These are phyloP conservation scores for Linum lewisii DNA, from an alignment of 345 rosid species.

Conservation along the genomic window DNA sequence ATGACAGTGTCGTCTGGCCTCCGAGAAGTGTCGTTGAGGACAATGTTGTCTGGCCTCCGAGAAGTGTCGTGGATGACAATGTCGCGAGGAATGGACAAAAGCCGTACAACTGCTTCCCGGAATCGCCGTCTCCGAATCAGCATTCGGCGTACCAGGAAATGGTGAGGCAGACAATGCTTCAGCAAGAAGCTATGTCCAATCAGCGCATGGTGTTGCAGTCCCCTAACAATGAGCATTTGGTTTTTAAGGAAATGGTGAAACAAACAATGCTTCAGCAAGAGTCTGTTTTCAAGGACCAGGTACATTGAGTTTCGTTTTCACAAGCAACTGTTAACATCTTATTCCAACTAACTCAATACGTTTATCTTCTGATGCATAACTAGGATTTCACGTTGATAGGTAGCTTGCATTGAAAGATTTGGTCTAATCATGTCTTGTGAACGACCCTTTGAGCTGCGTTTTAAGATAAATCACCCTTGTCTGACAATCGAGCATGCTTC, in stretches of 20 bases:
- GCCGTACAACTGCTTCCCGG: slow-evolving; percentile 2
- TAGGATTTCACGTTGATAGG: no score
- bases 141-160: slow-evolving; percentile 26
- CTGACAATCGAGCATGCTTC: no score
- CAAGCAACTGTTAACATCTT: no score
- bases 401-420: no score
- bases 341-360: no score
- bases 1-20: no score
- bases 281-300: slow-evolving; percentile 50
- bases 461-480: no score
- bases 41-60: no score
- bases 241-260: slow-evolving; percentile 30
- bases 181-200: slow-evolving; percentile 34
- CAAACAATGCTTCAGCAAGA: slow-evolving; percentile 57
- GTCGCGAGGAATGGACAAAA: slow-evolving; percentile 18
- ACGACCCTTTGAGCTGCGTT: no score
- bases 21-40: no score
- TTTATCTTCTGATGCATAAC: no score
- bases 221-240: slow-evolving; percentile 14
- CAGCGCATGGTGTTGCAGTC: slow-evolving; percentile 8
- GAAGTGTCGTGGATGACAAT: slow-evolving; percentile 11
- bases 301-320: slow-evolving; percentile 13
- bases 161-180: slow-evolving; percentile 44
- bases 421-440: no score
- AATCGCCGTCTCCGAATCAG: slow-evolving; percentile 14